Percentiles rank a stretch among this genome's conserved stretches.
These are phyloP conservation scores for Leccinum angustisporum DNA, from an alignment of 1,284 basidiomycete species.

Conservation along the genomic window DNA sequence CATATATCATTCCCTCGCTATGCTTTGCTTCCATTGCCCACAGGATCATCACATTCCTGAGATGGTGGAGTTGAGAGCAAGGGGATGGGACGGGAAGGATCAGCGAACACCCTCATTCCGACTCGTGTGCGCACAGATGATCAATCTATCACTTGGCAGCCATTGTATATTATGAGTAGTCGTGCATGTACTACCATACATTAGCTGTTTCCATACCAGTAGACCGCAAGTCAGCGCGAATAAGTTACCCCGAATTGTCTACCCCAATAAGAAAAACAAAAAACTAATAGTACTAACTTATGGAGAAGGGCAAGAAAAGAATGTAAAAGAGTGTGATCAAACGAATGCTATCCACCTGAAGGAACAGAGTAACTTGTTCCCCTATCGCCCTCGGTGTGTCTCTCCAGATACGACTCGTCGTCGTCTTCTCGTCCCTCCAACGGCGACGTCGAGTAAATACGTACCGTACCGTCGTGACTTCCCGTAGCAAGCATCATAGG, in stretches of 20 bases:
- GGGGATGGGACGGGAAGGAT: neutral
- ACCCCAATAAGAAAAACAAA: conserved; percentile 18
- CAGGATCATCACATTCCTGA: conserved; percentile 17
- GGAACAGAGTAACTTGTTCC: conserved; percentile 29
- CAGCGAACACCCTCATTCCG: conserved; percentile 3
- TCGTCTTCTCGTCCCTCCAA: conserved; percentile 24
- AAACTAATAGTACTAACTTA: conserved; percentile 9
- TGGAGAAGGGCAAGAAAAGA: neutral
- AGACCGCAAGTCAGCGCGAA: conserved; percentile 16
- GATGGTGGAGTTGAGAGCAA: conserved; percentile 19
- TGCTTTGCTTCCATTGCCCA: conserved; percentile 31
- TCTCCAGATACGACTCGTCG: conserved; percentile 25
- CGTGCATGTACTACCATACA: conserved; percentile 26
- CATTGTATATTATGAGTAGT: conserved; percentile 24
- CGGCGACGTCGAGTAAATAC: conserved; percentile 58
- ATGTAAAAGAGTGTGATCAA: neutral
- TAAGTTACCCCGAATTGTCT: conserved; percentile 17
- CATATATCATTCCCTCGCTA: conserved; percentile 19
- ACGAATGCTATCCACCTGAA: conserved; percentile 26
- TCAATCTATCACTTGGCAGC: conserved; percentile 8
- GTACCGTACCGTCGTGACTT: conserved; percentile 69
- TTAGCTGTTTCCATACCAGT: conserved; percentile 26
- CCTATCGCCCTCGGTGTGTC: conserved; percentile 28
- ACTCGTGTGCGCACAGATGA: conserved; percentile 2
- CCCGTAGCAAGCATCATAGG: conserved; percentile 80